Base-by-base conservation (phyloP, 169 alveolate genomes). In the Plasmodium vivax region DNA sequence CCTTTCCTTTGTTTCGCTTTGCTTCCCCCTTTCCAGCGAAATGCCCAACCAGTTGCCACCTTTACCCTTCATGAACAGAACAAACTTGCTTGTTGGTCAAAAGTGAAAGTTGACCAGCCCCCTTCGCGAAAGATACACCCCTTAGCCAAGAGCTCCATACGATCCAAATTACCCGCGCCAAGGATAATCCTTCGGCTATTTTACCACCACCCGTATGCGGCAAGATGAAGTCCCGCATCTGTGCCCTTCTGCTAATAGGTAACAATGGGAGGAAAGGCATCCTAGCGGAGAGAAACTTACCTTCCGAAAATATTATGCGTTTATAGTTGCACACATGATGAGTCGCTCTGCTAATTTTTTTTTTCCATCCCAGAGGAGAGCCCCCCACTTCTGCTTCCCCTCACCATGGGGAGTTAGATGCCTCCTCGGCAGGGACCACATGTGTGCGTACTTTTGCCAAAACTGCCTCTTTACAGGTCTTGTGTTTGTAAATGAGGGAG, bases 201-300 rank as follows among this genome's bases (percentile, higher is more conserved):
- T 62, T 62, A n/a, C 34, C 38, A n/a, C 19, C 12, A 62, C 34
- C 75, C 75, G 27, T 62, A 62, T 62, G 14, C 6, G 14, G 4
- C 75, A 62, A n/a, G 14, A 62, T 62, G 75, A 62, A 19, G 75
- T 0, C 36, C 0, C 34, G 27, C 14, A 62, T n/a, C 14, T 62
- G 36, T 62, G 75, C 75, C 75, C 75, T 62, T 62, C 75, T 62
- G 38, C 30, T 62, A 62, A n/a, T 62, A 62, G 75, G 75, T 62
- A 27, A 23, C 30, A 23, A 62, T 62, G 34, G 4, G 34, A 19
- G 34, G 14, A 1, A 56, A 56, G 27, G 9, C n/a, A 56, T 3
- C 27, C 27, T 1, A 16, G 1, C 1, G 5, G 27, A 56, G 3
- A 6, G 72, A 56, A 23, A 19, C 30, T 0, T 23, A n/a, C 34